phyloP scores from a whole-genome alignment of 345 rosid species.

The Kernera saxatilis region DNA sequence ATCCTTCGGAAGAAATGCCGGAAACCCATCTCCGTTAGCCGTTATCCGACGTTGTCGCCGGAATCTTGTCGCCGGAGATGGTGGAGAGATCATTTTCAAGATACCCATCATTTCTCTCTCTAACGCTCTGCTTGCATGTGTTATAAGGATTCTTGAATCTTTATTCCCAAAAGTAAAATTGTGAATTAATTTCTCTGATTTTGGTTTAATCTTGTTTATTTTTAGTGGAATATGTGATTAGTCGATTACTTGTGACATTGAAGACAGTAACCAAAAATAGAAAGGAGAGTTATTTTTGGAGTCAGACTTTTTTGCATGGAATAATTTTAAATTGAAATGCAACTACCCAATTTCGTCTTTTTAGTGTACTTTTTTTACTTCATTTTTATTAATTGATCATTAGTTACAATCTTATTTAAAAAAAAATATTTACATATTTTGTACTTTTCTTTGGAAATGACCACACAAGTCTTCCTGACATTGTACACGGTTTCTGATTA shows the following conservation, averaged over 20 bases:
- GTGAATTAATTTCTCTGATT: neutral
- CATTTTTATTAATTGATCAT: neutral
- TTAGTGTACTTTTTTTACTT: neutral
- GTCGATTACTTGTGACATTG: neutral
- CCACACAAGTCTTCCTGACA: constrained; percentile 19
- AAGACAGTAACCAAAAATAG: constrained; percentile 4
- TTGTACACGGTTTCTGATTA: neutral
- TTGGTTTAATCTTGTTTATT: neutral
- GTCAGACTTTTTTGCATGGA: neutral
- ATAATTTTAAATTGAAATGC: constrained; percentile 1
- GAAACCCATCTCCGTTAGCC: constrained; percentile 43
- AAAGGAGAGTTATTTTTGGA: constrained; percentile 6
- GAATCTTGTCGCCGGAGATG: constrained; percentile 6
- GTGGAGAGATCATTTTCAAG: constrained; percentile 23
- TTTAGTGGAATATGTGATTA: neutral
- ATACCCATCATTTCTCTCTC: constrained; percentile 13
- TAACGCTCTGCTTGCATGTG: neutral
- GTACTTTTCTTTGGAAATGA: constrained; percentile 14
- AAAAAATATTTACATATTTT: neutral
- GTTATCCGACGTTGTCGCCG: neutral
- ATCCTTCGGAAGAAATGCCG: constrained; percentile 73
- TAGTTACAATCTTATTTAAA: neutral
- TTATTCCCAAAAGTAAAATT: neutral
- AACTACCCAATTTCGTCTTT: neutral
- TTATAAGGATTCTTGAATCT: neutral